Evolutionary conservation across 2,329 filamentous ascomycete species (phyloP).

Genomic region (Ophiostoma ulmi): DNA sequence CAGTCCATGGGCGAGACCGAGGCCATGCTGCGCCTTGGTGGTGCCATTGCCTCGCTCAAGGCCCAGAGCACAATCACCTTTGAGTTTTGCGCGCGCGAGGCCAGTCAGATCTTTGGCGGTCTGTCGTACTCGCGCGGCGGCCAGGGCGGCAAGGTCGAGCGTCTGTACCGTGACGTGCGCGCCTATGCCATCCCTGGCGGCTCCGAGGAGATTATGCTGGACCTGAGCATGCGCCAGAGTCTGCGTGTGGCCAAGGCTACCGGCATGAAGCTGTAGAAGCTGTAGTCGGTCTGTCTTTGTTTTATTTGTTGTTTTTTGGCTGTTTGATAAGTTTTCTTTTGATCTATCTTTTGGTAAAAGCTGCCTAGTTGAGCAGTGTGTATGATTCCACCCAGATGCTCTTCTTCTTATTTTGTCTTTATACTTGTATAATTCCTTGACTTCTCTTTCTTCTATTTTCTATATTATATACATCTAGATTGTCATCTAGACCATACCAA

Average conservation of each 20-base stretch:
- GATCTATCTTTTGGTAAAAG: conserved; percentile 12
- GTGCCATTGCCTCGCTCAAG: conserved; percentile 89
- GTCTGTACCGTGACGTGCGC: conserved; percentile 88
- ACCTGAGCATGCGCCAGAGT: conserved; percentile 86
- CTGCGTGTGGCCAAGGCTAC: conserved; percentile 73
- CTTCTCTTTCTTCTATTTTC: background rate
- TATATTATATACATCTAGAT: background rate
- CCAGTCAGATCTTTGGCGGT: conserved; percentile 94
- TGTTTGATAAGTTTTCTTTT: background rate
- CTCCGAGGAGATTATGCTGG: conserved; percentile 97
- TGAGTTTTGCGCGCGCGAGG: conserved; percentile 95
- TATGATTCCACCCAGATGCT: conserved; percentile 10
- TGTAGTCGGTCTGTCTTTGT: no score
- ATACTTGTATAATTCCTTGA: conserved; percentile 12
- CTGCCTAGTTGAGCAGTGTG: conserved; percentile 14
- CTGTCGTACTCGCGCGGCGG: conserved; percentile 87
- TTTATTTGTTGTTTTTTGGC: background rate
- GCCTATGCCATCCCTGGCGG: conserved; percentile 96
- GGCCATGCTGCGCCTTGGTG: conserved; percentile 92
- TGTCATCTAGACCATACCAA: background rate
- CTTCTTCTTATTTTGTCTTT: background rate
- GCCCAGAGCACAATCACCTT: conserved; percentile 91
- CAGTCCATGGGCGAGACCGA: conserved; percentile 88
- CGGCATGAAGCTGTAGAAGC: conserved; percentile 83
- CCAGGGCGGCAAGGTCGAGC: conserved; percentile 91